A percentile compares a stretch with the other conserved stretches of the same genome.
phyloP scores from a whole-genome alignment of 2,329 filamentous ascomycete species.

The Fusarium phyllophilum region DNA sequence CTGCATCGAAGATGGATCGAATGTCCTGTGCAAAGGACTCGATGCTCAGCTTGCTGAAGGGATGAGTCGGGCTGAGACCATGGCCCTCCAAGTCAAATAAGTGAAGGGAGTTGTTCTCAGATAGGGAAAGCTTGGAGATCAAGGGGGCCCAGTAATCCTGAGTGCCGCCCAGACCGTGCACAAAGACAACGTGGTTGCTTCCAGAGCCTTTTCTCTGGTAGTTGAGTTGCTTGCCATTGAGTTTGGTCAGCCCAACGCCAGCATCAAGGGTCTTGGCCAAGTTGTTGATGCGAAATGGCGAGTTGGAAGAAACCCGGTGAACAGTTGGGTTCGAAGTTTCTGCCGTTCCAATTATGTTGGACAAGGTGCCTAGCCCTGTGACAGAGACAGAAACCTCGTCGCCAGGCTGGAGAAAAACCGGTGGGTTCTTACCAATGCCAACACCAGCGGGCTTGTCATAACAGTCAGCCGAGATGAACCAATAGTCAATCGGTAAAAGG shows the following conservation, averaged over 20 bases:
- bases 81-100: slow-evolving; percentile 67
- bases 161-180: slow-evolving; percentile 65
- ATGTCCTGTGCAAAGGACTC: slow-evolving; percentile 48
- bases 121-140: slow-evolving; percentile 45
- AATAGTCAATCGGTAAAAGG: background rate
- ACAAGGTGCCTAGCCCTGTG: background rate
- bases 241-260: background rate
- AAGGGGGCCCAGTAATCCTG: slow-evolving; percentile 58
- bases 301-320: background rate
- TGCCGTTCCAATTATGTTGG: background rate
- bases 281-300: background rate
- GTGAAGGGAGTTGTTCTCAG: slow-evolving; percentile 45
- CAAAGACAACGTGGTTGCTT: slow-evolving; percentile 53
- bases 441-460: background rate
- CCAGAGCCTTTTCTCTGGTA: background rate
- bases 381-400: background rate
- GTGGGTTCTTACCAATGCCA: background rate
- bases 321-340: background rate
- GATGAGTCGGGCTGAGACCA: slow-evolving; percentile 62
- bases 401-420: background rate
- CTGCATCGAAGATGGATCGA: background rate
- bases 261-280: background rate
- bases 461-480: background rate
- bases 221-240: background rate
- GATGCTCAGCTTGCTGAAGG: slow-evolving; percentile 55